Base-by-base conservation (phyloP, 768 basidiomycete species). In the Psilocybe azurescens region DNA sequence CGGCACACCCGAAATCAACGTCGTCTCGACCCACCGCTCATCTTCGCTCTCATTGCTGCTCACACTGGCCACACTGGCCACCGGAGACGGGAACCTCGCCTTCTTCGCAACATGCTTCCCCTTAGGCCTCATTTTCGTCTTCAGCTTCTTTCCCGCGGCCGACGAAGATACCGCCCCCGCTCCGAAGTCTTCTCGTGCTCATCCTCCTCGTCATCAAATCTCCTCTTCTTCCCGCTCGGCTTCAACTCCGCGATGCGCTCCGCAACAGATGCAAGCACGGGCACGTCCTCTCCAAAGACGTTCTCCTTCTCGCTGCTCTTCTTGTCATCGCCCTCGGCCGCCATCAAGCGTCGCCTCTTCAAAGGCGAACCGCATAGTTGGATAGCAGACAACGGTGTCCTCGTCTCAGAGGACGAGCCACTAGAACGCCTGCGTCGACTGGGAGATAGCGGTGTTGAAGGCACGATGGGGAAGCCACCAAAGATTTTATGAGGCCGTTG, bases 221-320 rank as follows among this genome's bases (percentile, higher is more conserved):
- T 75, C 51, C 87, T 77, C 71, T 88, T 88, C 63, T 65, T 67
- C 9, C 53, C 50, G 49, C 20, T 56, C 24, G 49, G 39, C 18
- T 33, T 60, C 46, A 67, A 32, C 1, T 36, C 64, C 1, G 76
- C 78, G 51, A 84, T 78, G 32, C 82, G 79, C 60, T 89, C 86
- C 32, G 76, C 63, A 20, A 83, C 76, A 39, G 83, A 75, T 1
- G 52, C 20, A 28, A 77, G 51, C 75, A 71, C 30, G 32, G 76
- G 52, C 75, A 71, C 32, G 30, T 58, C 53, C 7, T 5, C 53
- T 8, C 32, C 51, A 24, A 54, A n/a, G 18, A 48, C 60, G 67
- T 91, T 91, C 70, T 92, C 90, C 74, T 91, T 91, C 71, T 88
- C 74, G 0, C 86, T 73, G 0, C 86, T 73, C 3, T 68, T 30